phyloP scores from a whole-genome alignment of 805 yeast species.

The Naumovozyma baii region DNA sequence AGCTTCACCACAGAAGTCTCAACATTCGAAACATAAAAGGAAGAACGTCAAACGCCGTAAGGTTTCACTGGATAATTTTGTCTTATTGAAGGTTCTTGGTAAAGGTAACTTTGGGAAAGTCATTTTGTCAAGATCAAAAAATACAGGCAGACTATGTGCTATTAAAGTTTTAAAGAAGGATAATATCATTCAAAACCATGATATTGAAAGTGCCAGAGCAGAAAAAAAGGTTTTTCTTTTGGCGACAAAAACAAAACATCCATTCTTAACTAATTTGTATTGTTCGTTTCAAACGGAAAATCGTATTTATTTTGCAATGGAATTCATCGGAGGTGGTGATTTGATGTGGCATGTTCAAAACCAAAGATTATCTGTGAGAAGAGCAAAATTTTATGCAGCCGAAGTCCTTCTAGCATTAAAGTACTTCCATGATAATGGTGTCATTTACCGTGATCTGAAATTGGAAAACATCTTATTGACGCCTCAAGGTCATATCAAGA shows the following conservation, averaged over 20 bases:
- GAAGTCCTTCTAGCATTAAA: slow-evolving; percentile 87
- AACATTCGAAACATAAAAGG: slow-evolving; percentile 20
- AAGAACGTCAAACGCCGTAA: slow-evolving; percentile 43
- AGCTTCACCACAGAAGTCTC: slow-evolving; percentile 19
- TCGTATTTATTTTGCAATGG: slow-evolving; percentile 96
- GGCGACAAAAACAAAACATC: slow-evolving; percentile 84
- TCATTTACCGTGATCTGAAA: slow-evolving; percentile 91
- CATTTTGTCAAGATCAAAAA: slow-evolving; percentile 89
- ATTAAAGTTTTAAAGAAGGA: slow-evolving; percentile 94
- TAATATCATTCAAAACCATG: slow-evolving; percentile 89
- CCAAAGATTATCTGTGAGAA: slow-evolving; percentile 72
- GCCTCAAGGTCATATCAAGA: slow-evolving; percentile 85
- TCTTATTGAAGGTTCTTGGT: slow-evolving; percentile 88
- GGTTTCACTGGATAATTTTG: slow-evolving; percentile 90
- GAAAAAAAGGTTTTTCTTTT: slow-evolving; percentile 83
- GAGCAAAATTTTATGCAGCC: slow-evolving; percentile 97
- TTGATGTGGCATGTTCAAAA: slow-evolving; percentile 99
- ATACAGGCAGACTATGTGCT: slow-evolving; percentile 75
- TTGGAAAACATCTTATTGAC: slow-evolving; percentile 87
- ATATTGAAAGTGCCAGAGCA: slow-evolving; percentile 87
- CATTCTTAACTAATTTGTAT: slow-evolving; percentile 80
- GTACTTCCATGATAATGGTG: slow-evolving; percentile 91
- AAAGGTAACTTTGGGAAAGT: slow-evolving; percentile 99
- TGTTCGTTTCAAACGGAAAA: slow-evolving; percentile 98
- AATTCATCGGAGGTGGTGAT: slow-evolving; percentile 95